Evolutionary conservation across 345 rosid species (phyloP).

Genomic region (Anastatica hierochuntica): DNA sequence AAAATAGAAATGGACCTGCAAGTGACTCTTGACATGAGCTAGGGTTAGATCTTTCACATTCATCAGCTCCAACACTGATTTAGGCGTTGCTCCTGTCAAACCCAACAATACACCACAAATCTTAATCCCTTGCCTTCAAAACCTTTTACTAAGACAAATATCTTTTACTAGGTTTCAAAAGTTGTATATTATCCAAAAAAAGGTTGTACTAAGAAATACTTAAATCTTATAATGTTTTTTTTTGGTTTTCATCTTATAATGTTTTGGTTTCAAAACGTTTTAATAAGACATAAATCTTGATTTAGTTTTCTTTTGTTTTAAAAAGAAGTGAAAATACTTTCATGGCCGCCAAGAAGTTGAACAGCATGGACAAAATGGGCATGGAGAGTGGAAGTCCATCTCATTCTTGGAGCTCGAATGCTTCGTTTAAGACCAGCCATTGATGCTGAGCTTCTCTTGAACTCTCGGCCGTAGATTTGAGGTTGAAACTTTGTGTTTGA

Average conservation of each 20-base stretch:
- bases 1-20: too few species aligned
- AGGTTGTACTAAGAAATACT: too few species aligned
- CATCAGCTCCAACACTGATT: slow-evolving; percentile 96
- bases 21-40: slow-evolving; percentile 99
- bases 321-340: slow-evolving; percentile 31
- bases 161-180: background rate
- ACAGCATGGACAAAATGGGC: slow-evolving; percentile 93
- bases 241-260: too few species aligned
- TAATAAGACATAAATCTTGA: too few species aligned
- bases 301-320: background rate
- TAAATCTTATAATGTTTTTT: too few species aligned
- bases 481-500: slow-evolving; percentile 46
- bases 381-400: slow-evolving; percentile 96
- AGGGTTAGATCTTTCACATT: slow-evolving; percentile 98
- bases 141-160: background rate
- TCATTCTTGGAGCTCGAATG: slow-evolving; percentile 90
- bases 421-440: slow-evolving; percentile 41
- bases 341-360: slow-evolving; percentile 98
- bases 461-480: slow-evolving; percentile 59
- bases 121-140: slow-evolving; percentile 11
- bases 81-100: slow-evolving; percentile 84
- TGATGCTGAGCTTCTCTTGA: slow-evolving; percentile 59
- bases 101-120: background rate
- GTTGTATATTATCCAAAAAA: too few species aligned
- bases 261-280: too few species aligned